phyloP scores from a whole-genome alignment of 1,284 basidiomycete species.

The Puccinia horiana region DNA sequence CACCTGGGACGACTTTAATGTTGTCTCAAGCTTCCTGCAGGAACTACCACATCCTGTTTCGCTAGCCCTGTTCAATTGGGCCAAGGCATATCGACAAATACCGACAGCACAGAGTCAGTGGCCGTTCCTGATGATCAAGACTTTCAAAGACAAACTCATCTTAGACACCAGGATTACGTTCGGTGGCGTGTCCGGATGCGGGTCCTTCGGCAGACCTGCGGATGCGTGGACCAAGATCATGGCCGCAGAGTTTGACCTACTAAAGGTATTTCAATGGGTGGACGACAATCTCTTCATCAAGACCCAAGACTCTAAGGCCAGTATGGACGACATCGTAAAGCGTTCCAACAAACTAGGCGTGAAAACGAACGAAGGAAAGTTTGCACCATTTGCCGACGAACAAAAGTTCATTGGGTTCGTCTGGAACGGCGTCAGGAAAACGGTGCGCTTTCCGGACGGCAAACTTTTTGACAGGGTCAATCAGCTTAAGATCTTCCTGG shows the following conservation, averaged over 20 bases:
- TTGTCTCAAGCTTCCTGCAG: background rate
- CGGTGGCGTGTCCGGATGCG: background rate
- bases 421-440: background rate
- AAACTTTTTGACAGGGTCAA: background rate
- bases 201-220: conserved; percentile 5
- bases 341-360: background rate
- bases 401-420: conserved; percentile 4
- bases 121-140: background rate
- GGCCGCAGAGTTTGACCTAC: background rate
- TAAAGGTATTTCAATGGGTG: background rate
- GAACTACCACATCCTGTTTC: background rate
- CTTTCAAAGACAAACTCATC: background rate
- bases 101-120: background rate
- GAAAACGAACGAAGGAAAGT: background rate
- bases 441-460: background rate
- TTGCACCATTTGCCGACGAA: background rate
- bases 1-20: background rate
- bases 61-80: background rate
- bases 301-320: background rate
- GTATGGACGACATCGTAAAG: background rate
- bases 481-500: background rate
- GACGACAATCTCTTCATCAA: conserved; percentile 17
- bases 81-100: background rate
- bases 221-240: conserved; percentile 4
- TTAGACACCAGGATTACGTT: no score